Evolutionary conservation across 495 filamentous ascomycete species (phyloP).

Genomic region (Aspergillus baeticus): DNA sequence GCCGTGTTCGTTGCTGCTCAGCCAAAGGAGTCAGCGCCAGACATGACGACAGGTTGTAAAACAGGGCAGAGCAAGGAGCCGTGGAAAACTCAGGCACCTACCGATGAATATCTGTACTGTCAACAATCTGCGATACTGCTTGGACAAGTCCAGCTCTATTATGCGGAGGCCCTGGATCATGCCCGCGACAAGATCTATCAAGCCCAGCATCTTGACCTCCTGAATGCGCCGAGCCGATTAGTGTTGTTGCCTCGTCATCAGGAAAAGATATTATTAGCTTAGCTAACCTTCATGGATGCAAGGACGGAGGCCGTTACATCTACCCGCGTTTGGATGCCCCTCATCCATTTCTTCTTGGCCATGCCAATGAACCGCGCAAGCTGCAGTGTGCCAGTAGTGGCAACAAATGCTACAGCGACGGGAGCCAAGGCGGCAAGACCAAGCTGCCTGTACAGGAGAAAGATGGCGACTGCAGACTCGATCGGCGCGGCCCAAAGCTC

Average conservation of each 20-base stretch:
- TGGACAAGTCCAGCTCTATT: conserved; percentile 1
- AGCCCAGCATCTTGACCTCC: conserved; percentile 29
- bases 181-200: not conserved
- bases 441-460: conserved; percentile 47
- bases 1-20: not conserved
- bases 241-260: not conserved
- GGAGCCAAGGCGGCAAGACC: conserved; percentile 39
- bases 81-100: not conserved
- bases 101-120: not conserved
- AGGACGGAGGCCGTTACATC: conserved; percentile 29
- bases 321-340: conserved; percentile 41
- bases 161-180: not conserved
- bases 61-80: not conserved
- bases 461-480: conserved; percentile 51
- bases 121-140: not conserved
- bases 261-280: not conserved
- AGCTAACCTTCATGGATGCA: conserved; percentile 27
- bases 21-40: not conserved
- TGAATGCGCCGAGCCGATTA: not conserved
- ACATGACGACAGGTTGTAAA: not conserved
- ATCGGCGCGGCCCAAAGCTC: conserved; percentile 49
- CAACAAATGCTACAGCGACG: conserved; percentile 34
- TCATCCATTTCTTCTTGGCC: conserved; percentile 45
- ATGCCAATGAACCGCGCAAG: not conserved
- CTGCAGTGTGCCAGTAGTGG: not conserved